These are phyloP conservation scores for Colletotrichum brevisporum DNA, from an alignment of 2,329 filamentous ascomycete species.

Conservation along the genomic window DNA sequence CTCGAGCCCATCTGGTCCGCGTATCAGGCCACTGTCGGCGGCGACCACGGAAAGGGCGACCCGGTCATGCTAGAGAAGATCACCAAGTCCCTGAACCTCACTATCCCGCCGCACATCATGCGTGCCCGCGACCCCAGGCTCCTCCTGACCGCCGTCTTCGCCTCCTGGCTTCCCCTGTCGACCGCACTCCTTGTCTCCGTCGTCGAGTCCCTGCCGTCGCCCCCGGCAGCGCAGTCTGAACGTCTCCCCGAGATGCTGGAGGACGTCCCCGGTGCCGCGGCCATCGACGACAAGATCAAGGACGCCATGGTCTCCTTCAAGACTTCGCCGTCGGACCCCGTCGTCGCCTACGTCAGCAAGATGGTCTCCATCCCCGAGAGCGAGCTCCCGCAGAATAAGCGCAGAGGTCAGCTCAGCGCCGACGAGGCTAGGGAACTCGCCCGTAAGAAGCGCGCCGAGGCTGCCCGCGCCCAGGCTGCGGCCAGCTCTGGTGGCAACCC, in stretches of 20 bases:
- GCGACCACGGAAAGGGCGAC: slow-evolving; percentile 87
- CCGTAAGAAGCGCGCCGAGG: slow-evolving; percentile 89
- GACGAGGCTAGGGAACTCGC: slow-evolving; percentile 93
- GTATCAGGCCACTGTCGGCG: slow-evolving; percentile 90
- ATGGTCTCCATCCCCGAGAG: slow-evolving; percentile 97
- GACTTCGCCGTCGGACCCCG: slow-evolving; percentile 77
- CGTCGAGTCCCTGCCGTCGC: slow-evolving; percentile 91
- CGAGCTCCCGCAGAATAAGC: slow-evolving; percentile 89
- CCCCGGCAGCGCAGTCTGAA: slow-evolving; percentile 82
- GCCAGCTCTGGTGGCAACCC: slow-evolving; percentile 59
- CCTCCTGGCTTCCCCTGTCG: slow-evolving; percentile 91
- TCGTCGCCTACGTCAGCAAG: slow-evolving; percentile 97
- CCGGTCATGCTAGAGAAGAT: slow-evolving; percentile 90
- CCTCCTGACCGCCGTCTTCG: slow-evolving; percentile 88
- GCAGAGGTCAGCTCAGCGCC: slow-evolving; percentile 81
- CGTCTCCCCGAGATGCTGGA: slow-evolving; percentile 85
- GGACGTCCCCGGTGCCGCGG: slow-evolving; percentile 81
- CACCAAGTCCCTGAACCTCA: slow-evolving; percentile 89
- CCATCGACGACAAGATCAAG: slow-evolving; percentile 78
- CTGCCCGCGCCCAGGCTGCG: slow-evolving; percentile 82
- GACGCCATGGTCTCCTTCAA: slow-evolving; percentile 89
- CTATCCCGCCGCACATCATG: slow-evolving; percentile 85
- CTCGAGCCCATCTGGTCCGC: slow-evolving; percentile 97
- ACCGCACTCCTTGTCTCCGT: slow-evolving; percentile 94
- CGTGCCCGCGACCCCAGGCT: slow-evolving; percentile 87